These are phyloP conservation scores for Bipolaris zeicola DNA, from an alignment of 2,329 filamentous ascomycete genomes.

Conservation along the genomic window DNA sequence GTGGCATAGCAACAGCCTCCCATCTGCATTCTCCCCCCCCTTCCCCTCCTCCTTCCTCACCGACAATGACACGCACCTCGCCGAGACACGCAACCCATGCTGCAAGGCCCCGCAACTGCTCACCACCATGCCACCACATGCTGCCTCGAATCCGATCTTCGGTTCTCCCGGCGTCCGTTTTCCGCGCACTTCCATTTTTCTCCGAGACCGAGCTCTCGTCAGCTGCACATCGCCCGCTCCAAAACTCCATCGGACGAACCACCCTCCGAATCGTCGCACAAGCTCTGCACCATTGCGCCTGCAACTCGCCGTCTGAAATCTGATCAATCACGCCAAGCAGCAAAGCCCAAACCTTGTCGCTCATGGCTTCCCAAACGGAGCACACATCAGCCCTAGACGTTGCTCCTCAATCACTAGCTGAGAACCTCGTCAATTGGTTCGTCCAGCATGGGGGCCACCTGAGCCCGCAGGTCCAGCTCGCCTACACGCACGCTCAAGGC, in stretches of 20 bases:
- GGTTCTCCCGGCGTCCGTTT: constrained; percentile 10
- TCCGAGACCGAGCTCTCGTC: constrained; percentile 22
- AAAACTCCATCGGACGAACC: constrained; percentile 14
- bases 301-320: not conserved
- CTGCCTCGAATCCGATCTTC: constrained; percentile 12
- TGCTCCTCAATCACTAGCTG: constrained; percentile 20
- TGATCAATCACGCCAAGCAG: not conserved
- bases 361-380: constrained; percentile 5
- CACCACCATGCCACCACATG: constrained; percentile 15
- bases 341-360: not conserved
- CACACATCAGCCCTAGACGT: constrained; percentile 7
- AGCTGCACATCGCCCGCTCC: constrained; percentile 14
- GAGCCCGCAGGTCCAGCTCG: constrained; percentile 38
- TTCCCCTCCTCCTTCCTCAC: constrained; percentile 9
- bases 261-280: constrained; percentile 9
- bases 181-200: constrained; percentile 6
- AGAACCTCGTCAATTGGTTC: constrained; percentile 40
- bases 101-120: constrained; percentile 20
- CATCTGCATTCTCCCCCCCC: not conserved
- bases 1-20: not conserved
- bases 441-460: constrained; percentile 38
- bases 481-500: constrained; percentile 33
- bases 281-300: not conserved
- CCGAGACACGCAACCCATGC: constrained; percentile 15
- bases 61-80: constrained; percentile 17